These are phyloP conservation scores for Wickerhamiella cacticola DNA, from an alignment of 805 yeast species.

Conservation along the genomic window DNA sequence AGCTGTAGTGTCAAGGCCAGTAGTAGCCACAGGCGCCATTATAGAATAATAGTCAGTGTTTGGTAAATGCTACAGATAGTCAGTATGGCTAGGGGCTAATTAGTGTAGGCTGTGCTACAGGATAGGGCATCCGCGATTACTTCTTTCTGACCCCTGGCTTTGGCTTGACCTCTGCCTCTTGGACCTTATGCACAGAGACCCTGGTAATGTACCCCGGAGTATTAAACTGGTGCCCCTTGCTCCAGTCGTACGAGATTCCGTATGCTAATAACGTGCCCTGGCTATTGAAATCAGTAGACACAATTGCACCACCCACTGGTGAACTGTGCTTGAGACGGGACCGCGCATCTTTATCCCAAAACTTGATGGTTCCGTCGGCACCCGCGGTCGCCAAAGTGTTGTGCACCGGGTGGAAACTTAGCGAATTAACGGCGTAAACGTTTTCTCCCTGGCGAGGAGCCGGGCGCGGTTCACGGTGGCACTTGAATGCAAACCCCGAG, in stretches of 20 bases:
- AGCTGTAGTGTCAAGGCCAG: too few relatives aligned
- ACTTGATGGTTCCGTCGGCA: constrained; percentile 82
- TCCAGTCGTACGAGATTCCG: constrained; percentile 91
- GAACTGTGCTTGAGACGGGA: constrained; percentile 74
- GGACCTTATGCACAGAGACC: constrained; percentile 71
- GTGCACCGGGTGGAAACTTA: constrained; percentile 74
- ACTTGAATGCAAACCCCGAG: constrained; percentile 81
- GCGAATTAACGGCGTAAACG: constrained; percentile 68
- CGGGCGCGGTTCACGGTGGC: constrained; percentile 64
- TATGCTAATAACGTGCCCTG: constrained; percentile 80
- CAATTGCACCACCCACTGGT: constrained; percentile 45
- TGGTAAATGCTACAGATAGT: too few relatives aligned
- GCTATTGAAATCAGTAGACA: constrained; percentile 70
- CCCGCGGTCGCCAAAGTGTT: constrained; percentile 94
- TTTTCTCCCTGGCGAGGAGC: constrained; percentile 46
- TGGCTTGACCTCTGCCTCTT: constrained; percentile 68
- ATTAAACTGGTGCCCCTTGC: constrained; percentile 64
- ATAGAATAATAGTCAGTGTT: too few relatives aligned
- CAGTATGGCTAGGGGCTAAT: too few relatives aligned
- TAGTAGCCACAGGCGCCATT: too few relatives aligned
- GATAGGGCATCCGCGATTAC: too few relatives aligned
- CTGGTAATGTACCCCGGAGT: constrained; percentile 61
- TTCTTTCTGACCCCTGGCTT: neutral
- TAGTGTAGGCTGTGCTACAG: too few relatives aligned
- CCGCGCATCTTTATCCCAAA: constrained; percentile 92